Evolutionary conservation across 805 yeast species (phyloP).

Genomic region (Yueomyces sp.): DNA sequence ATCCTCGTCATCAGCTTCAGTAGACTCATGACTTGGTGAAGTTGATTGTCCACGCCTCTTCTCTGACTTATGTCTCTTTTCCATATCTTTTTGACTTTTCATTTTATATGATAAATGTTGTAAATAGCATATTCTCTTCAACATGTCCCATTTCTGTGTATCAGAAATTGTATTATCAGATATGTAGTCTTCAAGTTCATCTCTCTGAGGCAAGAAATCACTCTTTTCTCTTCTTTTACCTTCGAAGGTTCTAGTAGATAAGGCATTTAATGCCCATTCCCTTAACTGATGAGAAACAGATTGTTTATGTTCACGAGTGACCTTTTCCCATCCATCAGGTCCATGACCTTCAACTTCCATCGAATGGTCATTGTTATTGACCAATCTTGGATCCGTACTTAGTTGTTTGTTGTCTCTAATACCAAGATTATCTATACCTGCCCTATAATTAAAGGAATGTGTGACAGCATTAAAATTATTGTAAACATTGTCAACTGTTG

Average conservation of each 20-base stretch:
- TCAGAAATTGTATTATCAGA: conserved; percentile 33
- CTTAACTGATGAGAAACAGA: conserved; percentile 43
- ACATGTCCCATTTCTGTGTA: conserved; percentile 53
- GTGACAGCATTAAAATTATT: neutral
- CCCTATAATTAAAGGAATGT: conserved; percentile 71
- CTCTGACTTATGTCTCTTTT: neutral
- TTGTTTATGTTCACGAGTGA: conserved; percentile 37
- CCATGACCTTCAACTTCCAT: conserved; percentile 73
- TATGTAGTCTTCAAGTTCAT: conserved; percentile 44
- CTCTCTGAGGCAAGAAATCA: conserved; percentile 39
- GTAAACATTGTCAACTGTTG: neutral
- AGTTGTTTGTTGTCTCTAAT: conserved; percentile 70
- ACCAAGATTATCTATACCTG: conserved; percentile 80
- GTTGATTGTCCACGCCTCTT: neutral
- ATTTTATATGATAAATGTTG: conserved; percentile 51
- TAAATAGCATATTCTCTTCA: conserved; percentile 57
- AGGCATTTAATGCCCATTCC: conserved; percentile 39
- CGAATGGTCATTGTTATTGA: conserved; percentile 48
- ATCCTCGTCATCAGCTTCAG: conserved; percentile 4
- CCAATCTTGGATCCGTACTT: conserved; percentile 72
- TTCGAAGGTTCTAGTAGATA: conserved; percentile 23
- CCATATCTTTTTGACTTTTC: conserved; percentile 5
- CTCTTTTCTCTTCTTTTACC: conserved; percentile 16
- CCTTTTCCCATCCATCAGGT: conserved; percentile 41
- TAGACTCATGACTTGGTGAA: conserved; percentile 4